Base-by-base conservation (phyloP, 805 yeast species). In the Wickerhamomyces alni region DNA sequence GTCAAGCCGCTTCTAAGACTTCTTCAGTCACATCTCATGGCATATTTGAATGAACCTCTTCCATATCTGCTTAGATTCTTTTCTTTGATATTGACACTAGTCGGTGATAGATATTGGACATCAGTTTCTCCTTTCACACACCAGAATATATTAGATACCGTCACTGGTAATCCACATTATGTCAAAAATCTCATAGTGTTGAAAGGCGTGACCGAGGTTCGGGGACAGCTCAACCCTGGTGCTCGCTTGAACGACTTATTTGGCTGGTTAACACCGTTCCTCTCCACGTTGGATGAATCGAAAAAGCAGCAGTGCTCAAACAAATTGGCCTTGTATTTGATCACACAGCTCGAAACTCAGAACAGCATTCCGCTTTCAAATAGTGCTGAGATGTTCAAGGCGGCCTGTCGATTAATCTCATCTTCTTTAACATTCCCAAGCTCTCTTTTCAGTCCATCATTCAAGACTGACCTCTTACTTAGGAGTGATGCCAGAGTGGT, bases 91-190 rank as follows among this genome's bases (percentile, higher is more conserved):
- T 56, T 84, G 18, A 43, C 47, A 3, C 63, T 63, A 30, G 62
- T 77, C 10, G 70, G 67, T 8, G 16, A 51, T 0, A 61, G 63
- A 3, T 74, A 80, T 42, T 86, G 93, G 91, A 50, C 55, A 0
- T 48, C 61, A 19, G 66, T 78, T 4, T 62, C 71, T 1, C 86
- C 85, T 0, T 72, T 65, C 43, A 72, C 74, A 2, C 74, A 72
- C 43, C 68, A 66, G 22, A 78, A 77, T 43, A 63, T 80, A 33
- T 57, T 83, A 37, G 88, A 82, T 46, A 69, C 77, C 15, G 65
- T 82, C 1, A 67, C 82, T 35, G 72, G 72, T 16, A 79, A 74
- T 48, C 77, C 80, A 1, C 59, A 65, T 35, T 77, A 67, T 47
- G 51, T 63, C 1, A 60, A 59, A 15, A 62, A 57, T 37, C 52